Base-by-base conservation (phyloP, 306 rosid species). In the Lupinus albus region DNA sequence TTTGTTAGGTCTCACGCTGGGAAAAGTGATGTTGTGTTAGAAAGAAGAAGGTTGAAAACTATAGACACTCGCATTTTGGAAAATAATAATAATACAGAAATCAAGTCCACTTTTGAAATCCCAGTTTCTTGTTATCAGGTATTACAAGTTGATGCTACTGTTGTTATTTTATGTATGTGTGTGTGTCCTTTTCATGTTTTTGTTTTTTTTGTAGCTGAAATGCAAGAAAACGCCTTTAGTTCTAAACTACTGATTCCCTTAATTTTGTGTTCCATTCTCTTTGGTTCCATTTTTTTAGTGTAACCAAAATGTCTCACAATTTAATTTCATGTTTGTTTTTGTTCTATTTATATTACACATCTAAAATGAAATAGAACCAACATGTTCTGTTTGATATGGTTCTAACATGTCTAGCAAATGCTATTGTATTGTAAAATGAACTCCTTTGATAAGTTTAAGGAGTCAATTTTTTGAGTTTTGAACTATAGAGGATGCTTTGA, bases 41-140 rank as follows among this genome's bases (percentile, higher is more conserved):
- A 80, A 48, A 77, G 84, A 63, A 78, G 88, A 80, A 82, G 80
- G 74, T 41, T 85, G 81, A 90, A 81, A 51, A 80, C 86, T 7
- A 78, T 75, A 49, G 92, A 80, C 70, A 78, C 78, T n/a, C 79
- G 80, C 86, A 70, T 72, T 83, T 50, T 64, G 4, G 84, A 85
- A 50, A 33, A 33, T 33, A 33, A 33, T 4, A 28, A 28, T 33
- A 74, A 61, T 68, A 17, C 72, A 10, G 74, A 62, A 16, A 8
- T 68, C 64, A 75, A 71, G 78, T 56, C 86, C 57, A 61, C 74
- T 7, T 77, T 76, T 67, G 97, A 94, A 76, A 86, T 94, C 49
- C 95, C 96, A 2, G 87, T 94, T 67, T 80, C 88, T 39, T 94
- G 99, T 67, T 90, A 82, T 67, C 99, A 84, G 98, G 98, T 93